A percentile compares a stretch with the other conserved stretches of the same genome.
phyloP scores from a whole-genome alignment of 345 rosid genomes.

The Citrus medica region DNA sequence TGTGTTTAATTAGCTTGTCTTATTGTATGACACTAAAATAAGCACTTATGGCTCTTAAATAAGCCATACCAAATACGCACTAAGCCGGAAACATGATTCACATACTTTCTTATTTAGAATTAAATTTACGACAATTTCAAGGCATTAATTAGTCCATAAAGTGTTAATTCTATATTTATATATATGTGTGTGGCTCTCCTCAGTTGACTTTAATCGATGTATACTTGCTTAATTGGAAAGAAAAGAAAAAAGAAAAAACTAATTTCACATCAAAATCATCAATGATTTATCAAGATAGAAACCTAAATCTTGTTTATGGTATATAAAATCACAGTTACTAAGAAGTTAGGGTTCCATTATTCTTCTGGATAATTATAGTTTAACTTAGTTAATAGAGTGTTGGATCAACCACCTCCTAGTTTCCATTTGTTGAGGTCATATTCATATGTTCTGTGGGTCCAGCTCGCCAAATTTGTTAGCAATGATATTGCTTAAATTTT shows the following conservation, averaged over 20 bases:
- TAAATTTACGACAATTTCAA: neutral
- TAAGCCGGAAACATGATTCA: neutral
- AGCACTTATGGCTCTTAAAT: no score
- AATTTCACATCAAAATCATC: neutral
- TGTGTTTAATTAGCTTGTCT: conserved; percentile 7
- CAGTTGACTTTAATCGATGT: neutral
- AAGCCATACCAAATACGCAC: no score
- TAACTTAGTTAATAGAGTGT: neutral
- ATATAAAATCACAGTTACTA: neutral
- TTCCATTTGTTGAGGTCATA: neutral
- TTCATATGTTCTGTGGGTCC: neutral
- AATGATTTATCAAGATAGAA: neutral
- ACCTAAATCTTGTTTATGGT: neutral
- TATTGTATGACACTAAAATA: neutral
- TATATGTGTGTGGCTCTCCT: neutral
- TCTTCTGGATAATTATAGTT: neutral
- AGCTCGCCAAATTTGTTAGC: neutral
- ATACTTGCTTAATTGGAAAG: neutral
- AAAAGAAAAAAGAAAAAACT: neutral
- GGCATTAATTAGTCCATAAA: neutral
- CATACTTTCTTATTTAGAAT: neutral
- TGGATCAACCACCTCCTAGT: neutral
- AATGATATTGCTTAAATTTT: neutral
- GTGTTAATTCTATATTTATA: no score
- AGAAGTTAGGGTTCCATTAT: neutral